phyloP scores from a whole-genome alignment of 148 eudicot genomes.

The Amaranthus hypochondriacus region DNA sequence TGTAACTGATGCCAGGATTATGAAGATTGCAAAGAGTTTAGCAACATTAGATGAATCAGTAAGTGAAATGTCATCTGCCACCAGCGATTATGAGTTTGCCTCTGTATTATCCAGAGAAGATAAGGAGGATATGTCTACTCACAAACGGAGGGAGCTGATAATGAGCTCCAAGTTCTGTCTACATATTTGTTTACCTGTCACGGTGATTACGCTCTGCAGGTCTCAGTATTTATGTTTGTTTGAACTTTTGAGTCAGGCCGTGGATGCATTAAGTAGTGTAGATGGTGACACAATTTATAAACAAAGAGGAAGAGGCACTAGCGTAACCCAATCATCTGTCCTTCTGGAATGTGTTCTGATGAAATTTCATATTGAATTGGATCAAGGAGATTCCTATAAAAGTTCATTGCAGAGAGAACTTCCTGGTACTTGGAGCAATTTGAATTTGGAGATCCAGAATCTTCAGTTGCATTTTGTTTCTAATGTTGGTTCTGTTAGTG shows the following conservation, averaged over 20 bases:
- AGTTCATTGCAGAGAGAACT: slow-evolving; percentile 70
- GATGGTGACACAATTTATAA: slow-evolving; percentile 31
- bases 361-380: slow-evolving; percentile 46
- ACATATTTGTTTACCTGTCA: slow-evolving; percentile 51
- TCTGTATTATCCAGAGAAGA: slow-evolving; percentile 58
- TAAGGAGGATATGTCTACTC: slow-evolving; percentile 38
- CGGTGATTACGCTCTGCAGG: slow-evolving; percentile 42
- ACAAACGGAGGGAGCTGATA: slow-evolving; percentile 52
- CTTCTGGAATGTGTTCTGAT: slow-evolving; percentile 62
- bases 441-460: slow-evolving; percentile 48
- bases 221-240: slow-evolving; percentile 41
- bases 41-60: slow-evolving; percentile 58
- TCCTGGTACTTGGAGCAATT: slow-evolving; percentile 74
- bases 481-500: slow-evolving; percentile 57
- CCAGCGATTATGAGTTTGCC: slow-evolving; percentile 63
- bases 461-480: slow-evolving; percentile 64
- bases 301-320: slow-evolving; percentile 25
- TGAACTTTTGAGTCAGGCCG: slow-evolving; percentile 46
- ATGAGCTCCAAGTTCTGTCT: slow-evolving; percentile 60
- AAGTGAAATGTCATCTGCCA: slow-evolving; percentile 33
- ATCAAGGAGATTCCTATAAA: slow-evolving; percentile 38
- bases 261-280: slow-evolving; percentile 34
- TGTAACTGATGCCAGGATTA: slow-evolving; percentile 65
- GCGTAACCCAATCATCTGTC: slow-evolving; percentile 54
- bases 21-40: slow-evolving; percentile 57